Conservation (phyloP, 257 asterid species). For the Solanum phureja region DNA sequence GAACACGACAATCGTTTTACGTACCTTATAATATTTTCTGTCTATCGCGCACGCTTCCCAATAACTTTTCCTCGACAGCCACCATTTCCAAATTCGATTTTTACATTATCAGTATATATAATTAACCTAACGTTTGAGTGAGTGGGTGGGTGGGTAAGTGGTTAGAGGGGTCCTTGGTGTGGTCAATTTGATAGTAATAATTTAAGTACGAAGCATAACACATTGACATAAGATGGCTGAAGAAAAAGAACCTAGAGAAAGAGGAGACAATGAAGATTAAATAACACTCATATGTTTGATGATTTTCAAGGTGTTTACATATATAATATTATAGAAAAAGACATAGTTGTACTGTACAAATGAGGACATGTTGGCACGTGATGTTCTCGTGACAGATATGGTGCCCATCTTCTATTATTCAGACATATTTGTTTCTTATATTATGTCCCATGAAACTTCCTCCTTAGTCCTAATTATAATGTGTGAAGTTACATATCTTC, state of each 20-base stretch:
- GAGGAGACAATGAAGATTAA: constrained; percentile 1
- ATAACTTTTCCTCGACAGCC: not conserved
- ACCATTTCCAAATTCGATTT: not conserved
- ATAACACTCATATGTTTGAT: not conserved
- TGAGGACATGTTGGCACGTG: constrained; percentile 3
- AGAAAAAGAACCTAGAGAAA: not conserved
- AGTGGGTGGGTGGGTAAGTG: not conserved
- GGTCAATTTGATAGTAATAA: not conserved
- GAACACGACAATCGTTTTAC: not conserved
- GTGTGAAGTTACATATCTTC: not conserved
- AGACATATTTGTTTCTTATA: not conserved
- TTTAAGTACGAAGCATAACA: not conserved
- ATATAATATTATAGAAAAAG: not conserved
- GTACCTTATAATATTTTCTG: not conserved
- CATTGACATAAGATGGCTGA: not conserved
- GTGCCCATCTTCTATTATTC: constrained; percentile 3
- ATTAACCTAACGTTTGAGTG: not conserved
- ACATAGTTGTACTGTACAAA: not conserved
- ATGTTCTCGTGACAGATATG: not conserved
- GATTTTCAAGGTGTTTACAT: not conserved
- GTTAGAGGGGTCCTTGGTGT: not conserved
- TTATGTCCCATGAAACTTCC: constrained; percentile 1
- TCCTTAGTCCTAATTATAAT: not conserved
- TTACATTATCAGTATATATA: not conserved
- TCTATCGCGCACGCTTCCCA: not conserved